phyloP scores from a whole-genome alignment of 2,329 filamentous ascomycete genomes.

The Epichloe uncinata region DNA sequence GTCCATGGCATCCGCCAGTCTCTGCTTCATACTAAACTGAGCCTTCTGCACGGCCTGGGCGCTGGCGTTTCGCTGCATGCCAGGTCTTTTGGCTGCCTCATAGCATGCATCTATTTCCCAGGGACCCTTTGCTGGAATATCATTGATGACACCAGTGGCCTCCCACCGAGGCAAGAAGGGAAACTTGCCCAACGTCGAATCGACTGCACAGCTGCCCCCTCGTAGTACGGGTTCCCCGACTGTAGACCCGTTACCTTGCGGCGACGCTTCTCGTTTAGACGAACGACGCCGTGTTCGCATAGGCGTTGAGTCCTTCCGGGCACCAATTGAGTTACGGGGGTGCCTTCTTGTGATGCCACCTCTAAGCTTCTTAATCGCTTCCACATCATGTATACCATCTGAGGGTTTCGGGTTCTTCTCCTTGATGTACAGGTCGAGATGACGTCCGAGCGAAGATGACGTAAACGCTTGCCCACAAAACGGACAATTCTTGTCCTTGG shows the following conservation, averaged over 20 bases:
- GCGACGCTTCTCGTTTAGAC: slow-evolving; percentile 25
- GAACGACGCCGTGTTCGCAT: slow-evolving; percentile 33
- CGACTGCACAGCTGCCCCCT: slow-evolving; percentile 28
- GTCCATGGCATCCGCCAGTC: slow-evolving; percentile 57
- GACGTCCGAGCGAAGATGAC: slow-evolving; percentile 82
- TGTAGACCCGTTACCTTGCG: slow-evolving; percentile 25
- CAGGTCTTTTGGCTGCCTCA: slow-evolving; percentile 23
- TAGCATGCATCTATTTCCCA: slow-evolving; percentile 21
- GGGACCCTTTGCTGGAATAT: slow-evolving; percentile 38
- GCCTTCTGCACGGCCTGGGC: slow-evolving; percentile 42
- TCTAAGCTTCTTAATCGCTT: slow-evolving; percentile 72
- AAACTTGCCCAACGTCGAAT: slow-evolving; percentile 40
- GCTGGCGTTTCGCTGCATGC: slow-evolving; percentile 30
- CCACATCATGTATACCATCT: slow-evolving; percentile 82
- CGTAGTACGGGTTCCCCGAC: slow-evolving; percentile 27
- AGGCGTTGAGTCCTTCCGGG: slow-evolving; percentile 47
- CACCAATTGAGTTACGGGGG: slow-evolving; percentile 46
- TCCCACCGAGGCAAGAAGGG: slow-evolving; percentile 55
- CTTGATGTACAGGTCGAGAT: slow-evolving; percentile 89
- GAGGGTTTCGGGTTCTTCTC: slow-evolving; percentile 79
- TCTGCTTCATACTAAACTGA: slow-evolving; percentile 50
- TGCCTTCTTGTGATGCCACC: slow-evolving; percentile 79
- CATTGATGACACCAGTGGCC: slow-evolving; percentile 64
- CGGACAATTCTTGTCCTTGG: slow-evolving; percentile 78
- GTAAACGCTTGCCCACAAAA: slow-evolving; percentile 87